Evolutionary conservation across 2,329 filamentous ascomycete species (phyloP).

Genomic region (Exophiala viscosa): DNA sequence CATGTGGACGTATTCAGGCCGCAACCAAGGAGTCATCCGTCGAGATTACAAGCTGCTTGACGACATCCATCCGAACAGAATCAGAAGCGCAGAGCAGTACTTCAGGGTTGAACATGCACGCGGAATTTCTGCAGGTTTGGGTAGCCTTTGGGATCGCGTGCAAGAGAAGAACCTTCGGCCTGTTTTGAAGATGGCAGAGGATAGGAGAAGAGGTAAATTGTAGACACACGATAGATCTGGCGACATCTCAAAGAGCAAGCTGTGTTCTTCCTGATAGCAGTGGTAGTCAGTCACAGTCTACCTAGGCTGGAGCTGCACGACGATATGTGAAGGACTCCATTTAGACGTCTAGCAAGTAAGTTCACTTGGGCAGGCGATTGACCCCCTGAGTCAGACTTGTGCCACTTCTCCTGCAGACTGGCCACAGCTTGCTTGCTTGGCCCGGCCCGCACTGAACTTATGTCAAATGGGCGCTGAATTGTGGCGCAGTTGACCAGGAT

Average conservation of each 20-base stretch:
- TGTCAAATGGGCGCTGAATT: too few species aligned
- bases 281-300: background rate
- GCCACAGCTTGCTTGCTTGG: too few species aligned
- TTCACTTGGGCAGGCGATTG: too few species aligned
- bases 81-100: conserved; percentile 50
- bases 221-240: background rate
- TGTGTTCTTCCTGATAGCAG: background rate
- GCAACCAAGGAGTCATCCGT: conserved; percentile 41
- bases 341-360: too few species aligned
- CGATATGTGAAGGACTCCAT: too few species aligned
- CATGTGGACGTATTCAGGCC: conserved; percentile 42
- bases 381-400: too few species aligned
- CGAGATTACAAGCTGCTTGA: conserved; percentile 51
- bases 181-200: conserved; percentile 23
- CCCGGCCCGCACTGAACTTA: too few species aligned
- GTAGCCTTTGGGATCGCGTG: conserved; percentile 25
- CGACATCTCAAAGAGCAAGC: background rate
- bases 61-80: conserved; percentile 50
- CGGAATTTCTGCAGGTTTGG: conserved; percentile 14
- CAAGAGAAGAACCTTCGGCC: conserved; percentile 21
- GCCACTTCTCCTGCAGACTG: too few species aligned
- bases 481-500: conserved; percentile 13
- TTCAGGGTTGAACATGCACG: conserved; percentile 33
- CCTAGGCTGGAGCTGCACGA: too few species aligned
- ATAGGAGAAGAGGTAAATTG: conserved; percentile 18